A percentile compares a stretch with the other conserved stretches of the same genome.
Conservation (phyloP, 2,329 filamentous ascomycete genomes). For the Pestalotiopsis fici region DNA sequence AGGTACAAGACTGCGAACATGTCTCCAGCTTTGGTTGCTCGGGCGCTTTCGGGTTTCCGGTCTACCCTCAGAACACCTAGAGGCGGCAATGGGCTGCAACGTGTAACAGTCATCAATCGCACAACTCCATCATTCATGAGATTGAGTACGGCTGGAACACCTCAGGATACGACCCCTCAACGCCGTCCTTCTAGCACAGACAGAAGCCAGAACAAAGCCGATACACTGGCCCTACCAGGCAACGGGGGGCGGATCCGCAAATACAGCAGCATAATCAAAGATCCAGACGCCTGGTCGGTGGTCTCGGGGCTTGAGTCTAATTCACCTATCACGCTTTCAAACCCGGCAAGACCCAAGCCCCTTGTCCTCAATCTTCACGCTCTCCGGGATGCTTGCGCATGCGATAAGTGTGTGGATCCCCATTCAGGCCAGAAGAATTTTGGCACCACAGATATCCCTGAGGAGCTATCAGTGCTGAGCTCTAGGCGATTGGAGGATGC, state of each 20-base stretch:
- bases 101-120: not conserved
- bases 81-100: not conserved
- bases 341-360: not conserved
- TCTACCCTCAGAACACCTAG: not conserved
- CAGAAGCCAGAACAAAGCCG: no score
- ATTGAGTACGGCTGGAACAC: not conserved
- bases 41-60: not conserved
- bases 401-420: conserved; percentile 56
- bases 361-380: conserved; percentile 21
- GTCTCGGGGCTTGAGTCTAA: not conserved
- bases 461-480: conserved; percentile 36
- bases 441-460: conserved; percentile 64
- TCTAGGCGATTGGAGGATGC: conserved; percentile 33
- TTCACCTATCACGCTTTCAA: no score
- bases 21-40: not conserved
- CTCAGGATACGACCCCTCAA: not conserved
- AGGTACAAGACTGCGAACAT: not conserved
- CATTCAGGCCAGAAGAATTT: conserved; percentile 66
- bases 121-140: not conserved
- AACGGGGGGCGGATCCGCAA: not conserved
- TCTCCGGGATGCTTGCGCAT: conserved; percentile 61
- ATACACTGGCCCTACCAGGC: not conserved
- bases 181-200: no score
- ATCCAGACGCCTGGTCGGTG: not conserved
- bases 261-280: no score